A percentile compares a stretch with the other conserved stretches of the same genome.
phyloP scores from a whole-genome alignment of 2,329 filamentous ascomycete genomes.

The Penicillium sp. region DNA sequence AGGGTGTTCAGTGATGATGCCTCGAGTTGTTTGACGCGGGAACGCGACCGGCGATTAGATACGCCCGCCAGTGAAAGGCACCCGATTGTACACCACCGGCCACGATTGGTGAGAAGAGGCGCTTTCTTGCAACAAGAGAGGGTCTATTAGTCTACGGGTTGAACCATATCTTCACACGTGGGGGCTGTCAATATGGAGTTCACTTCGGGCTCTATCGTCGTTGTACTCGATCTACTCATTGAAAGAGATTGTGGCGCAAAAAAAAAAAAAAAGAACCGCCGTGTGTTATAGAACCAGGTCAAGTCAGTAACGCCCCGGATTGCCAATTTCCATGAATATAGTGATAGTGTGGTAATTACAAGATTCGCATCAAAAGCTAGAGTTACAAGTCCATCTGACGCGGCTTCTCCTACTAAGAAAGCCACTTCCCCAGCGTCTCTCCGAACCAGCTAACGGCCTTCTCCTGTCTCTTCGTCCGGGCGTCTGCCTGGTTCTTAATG shows the following conservation, averaged over 20 bases:
- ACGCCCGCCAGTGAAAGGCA: conserved; percentile 14
- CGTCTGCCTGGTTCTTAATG: conserved; percentile 43
- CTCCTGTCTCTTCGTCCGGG: conserved; percentile 43
- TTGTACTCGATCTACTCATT: not conserved
- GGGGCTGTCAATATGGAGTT: not conserved
- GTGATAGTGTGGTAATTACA: not conserved
- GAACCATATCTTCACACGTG: not conserved
- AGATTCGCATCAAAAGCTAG: conserved; percentile 1
- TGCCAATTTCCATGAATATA: not conserved
- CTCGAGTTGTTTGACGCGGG: conserved; percentile 33
- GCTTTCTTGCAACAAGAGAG: not conserved
- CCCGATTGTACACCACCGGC: conserved; percentile 6
- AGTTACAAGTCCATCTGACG: conserved; percentile 3
- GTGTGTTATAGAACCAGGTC: not conserved
- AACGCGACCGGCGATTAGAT: conserved; percentile 35
- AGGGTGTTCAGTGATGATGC: conserved; percentile 20
- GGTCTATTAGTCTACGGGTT: not conserved
- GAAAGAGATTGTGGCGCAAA: not conserved
- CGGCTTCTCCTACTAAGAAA: conserved; percentile 34
- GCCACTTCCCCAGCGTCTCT: conserved; percentile 48
- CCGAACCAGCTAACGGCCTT: conserved; percentile 49
- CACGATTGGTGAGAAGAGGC: not conserved
- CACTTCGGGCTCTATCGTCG: not conserved
- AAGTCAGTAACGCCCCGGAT: not conserved
- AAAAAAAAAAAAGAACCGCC: not conserved